phyloP scores from a whole-genome alignment of 768 basidiomycete genomes.

The Hypholoma fasciculare region DNA sequence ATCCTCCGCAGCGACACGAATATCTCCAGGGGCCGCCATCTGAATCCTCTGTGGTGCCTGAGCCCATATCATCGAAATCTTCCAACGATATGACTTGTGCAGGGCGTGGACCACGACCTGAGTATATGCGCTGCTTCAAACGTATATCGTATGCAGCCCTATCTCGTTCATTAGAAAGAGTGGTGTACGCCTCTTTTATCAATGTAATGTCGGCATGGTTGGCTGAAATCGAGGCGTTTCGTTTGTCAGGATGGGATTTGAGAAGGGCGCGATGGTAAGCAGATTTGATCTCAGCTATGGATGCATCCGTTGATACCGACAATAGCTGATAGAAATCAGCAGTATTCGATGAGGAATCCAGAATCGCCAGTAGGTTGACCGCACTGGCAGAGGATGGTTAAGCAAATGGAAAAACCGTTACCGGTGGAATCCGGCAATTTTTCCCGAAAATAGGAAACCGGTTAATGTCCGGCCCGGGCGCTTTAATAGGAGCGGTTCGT shows the following conservation, averaged over 20 bases:
- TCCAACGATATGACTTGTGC: constrained; percentile 80
- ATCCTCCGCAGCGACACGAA: constrained; percentile 73
- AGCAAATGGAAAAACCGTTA: too few species aligned
- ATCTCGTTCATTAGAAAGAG: constrained; percentile 49
- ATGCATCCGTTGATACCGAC: constrained; percentile 47
- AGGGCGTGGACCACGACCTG: constrained; percentile 51
- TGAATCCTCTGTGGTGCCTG: constrained; percentile 16
- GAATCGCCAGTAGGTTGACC: constrained; percentile 5
- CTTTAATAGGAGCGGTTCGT: too few species aligned
- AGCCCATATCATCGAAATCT: constrained; percentile 50
- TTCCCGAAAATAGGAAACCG: too few species aligned
- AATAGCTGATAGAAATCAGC: constrained; percentile 65
- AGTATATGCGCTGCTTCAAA: constrained; percentile 12
- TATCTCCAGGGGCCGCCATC: constrained; percentile 51
- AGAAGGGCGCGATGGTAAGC: constrained; percentile 72
- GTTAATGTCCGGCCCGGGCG: too few species aligned
- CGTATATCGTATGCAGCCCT: constrained; percentile 53
- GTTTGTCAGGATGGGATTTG: constrained; percentile 57
- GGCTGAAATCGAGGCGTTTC: constrained; percentile 8
- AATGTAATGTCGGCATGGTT: constrained; percentile 47
- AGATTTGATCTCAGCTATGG: constrained; percentile 56
- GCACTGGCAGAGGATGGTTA: too few species aligned
- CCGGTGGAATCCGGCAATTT: too few species aligned
- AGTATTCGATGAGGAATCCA: constrained; percentile 16
- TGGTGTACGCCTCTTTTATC: constrained; percentile 68